Base-by-base conservation (phyloP, 2,329 filamentous ascomycete genomes). In the Emmonsia crescens region DNA sequence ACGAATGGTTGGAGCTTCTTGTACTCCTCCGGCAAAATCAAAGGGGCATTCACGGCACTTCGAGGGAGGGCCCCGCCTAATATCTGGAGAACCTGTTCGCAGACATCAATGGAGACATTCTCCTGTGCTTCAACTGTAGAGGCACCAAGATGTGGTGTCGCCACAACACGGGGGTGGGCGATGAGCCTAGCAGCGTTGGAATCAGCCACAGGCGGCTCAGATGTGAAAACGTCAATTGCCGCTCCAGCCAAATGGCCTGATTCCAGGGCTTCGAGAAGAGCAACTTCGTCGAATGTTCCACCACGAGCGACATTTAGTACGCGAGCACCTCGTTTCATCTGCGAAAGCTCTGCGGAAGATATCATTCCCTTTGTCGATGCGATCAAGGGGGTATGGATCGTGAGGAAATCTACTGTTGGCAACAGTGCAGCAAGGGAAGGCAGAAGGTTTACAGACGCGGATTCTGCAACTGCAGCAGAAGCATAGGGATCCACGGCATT, bases 71-170 rank as follows among this genome's bases (percentile, higher is more conserved):
- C 86, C 2, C 89, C 89, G 0, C 80, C 79, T 2, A 94, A 78
- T 49, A 93, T 89, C 62, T 86, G 82, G 0, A 89, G 80, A 14
- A 92, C 88, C 74, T 94, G 89, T 40, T 87, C 86, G 73, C 89
- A 93, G 9, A 93, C 89, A 67, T 93, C 89, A 64, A 92, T 83
- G 1, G 87, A 89, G 3, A 92, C 89, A 64, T 91, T 92, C 69
- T 93, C 89, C 72, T 94, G 89, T 0, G 89, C 89, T 78, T 94
- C 89, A 40, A 88, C 82, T 0, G 89, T 94, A 0, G 86, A 89
- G 0, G 89, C 89, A 8, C 89, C 89, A 0, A 94, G 79, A 72
- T 94, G 89, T 0, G 89, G 89, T 8, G 89, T 93, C 1, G 85
- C 85, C 1, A 93, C 85, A 0, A 91, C 88, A 66, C 84, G 86